A percentile compares a stretch with the other conserved stretches of the same genome.
Evolutionary conservation across 176 grass and related monocot species (phyloP).

Genomic region (Miscanthus lutarioriparius): DNA sequence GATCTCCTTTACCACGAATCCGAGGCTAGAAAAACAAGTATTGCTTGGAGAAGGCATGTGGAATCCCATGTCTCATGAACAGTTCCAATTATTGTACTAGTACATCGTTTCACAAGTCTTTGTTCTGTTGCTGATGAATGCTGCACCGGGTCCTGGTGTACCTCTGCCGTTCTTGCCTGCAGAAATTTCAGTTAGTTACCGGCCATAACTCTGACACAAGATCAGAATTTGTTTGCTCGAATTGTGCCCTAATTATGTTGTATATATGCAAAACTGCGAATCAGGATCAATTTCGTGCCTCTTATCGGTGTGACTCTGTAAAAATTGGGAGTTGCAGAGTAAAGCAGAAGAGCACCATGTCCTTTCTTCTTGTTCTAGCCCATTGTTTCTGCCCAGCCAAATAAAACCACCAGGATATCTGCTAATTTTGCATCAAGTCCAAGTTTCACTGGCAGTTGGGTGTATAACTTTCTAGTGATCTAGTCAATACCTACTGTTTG

Average conservation of each 20-base stretch:
- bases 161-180: neutral
- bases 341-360: neutral
- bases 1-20: neutral
- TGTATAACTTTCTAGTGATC: neutral
- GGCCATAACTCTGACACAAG: neutral
- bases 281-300: neutral
- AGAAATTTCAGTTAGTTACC: slow-evolving; percentile 8
- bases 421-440: neutral
- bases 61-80: slow-evolving; percentile 11
- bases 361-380: neutral
- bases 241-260: neutral
- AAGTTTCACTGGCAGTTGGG: neutral
- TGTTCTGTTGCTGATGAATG: slow-evolving; percentile 16
- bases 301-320: neutral
- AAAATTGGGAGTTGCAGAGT: neutral
- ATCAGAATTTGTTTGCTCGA: neutral
- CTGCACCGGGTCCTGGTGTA: neutral
- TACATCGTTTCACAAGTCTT: slow-evolving; percentile 6
- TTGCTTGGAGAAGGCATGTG: neutral
- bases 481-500: slow-evolving; percentile 24
- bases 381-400: neutral
- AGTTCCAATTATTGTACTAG: slow-evolving; percentile 9
- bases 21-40: neutral
- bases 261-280: neutral
- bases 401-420: neutral